phyloP scores from a whole-genome alignment of 129 eudicot species.

The sunflower (Helianthus annuus) region DNA sequence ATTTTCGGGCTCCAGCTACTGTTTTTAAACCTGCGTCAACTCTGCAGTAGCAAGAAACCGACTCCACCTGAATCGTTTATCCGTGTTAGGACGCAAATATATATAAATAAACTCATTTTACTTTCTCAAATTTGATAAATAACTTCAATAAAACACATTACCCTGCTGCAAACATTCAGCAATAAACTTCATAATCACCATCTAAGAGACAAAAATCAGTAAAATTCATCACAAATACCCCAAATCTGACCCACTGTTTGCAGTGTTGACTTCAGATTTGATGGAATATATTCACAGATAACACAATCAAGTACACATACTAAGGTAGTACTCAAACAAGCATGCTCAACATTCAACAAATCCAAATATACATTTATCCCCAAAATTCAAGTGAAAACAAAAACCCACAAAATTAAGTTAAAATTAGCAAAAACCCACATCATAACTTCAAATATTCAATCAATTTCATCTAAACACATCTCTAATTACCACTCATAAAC shows the following conservation, averaged over 20 bases:
- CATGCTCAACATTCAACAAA: neutral
- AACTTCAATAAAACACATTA: neutral
- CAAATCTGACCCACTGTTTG: neutral
- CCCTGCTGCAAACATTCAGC: constrained; percentile 11
- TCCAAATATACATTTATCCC: constrained; percentile 6
- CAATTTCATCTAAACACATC: constrained; percentile 23
- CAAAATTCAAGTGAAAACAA: constrained; percentile 27
- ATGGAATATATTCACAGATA: neutral
- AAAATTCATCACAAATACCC: constrained; percentile 2
- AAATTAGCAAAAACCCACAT: constrained; percentile 21
- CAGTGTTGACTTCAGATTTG: neutral
- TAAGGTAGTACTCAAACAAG: constrained; percentile 8
- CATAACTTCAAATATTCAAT: neutral
- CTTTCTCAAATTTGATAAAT: neutral
- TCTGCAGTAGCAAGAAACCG: constrained; percentile 98
- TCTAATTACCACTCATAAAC: constrained; percentile 13
- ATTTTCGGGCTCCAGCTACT: constrained; percentile 94
- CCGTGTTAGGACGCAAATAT: constrained; percentile 22
- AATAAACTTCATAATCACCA: constrained; percentile 4
- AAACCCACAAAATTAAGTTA: constrained; percentile 15
- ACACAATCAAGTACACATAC: neutral
- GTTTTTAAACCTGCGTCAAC: constrained; percentile 93
- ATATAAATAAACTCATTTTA: neutral
- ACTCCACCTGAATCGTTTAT: constrained; percentile 76
- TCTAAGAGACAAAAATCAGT: constrained; percentile 2